These are phyloP conservation scores for Fusarium pseudocircinatum DNA, from an alignment of 2,329 filamentous ascomycete species.

Conservation along the genomic window DNA sequence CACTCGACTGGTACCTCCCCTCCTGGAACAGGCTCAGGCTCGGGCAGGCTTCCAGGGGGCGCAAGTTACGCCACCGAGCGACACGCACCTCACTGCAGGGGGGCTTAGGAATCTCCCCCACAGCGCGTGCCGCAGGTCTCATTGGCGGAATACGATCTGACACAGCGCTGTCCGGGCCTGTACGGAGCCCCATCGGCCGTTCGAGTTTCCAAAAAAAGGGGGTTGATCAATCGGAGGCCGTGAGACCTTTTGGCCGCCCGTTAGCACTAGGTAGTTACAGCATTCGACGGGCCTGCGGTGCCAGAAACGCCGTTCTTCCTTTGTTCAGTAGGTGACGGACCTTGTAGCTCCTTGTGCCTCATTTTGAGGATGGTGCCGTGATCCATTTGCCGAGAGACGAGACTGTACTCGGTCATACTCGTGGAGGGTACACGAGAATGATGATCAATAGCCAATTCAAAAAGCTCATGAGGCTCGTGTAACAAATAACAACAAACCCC, in stretches of 20 bases:
- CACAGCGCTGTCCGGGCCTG: slow-evolving; percentile 4
- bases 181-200: slow-evolving; percentile 21
- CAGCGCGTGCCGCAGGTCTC: neutral
- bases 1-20: neutral
- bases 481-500: neutral
- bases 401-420: neutral
- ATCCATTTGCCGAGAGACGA: neutral
- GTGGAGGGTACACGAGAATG: neutral
- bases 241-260: slow-evolving; percentile 8
- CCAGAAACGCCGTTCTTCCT: slow-evolving; percentile 17
- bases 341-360: slow-evolving; percentile 28
- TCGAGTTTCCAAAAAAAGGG: slow-evolving; percentile 39
- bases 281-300: neutral
- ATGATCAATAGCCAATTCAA: neutral
- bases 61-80: slow-evolving; percentile 24
- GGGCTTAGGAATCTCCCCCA: slow-evolving; percentile 19
- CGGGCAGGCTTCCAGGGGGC: slow-evolving; percentile 24
- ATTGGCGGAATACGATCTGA: slow-evolving; percentile 32
- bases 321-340: slow-evolving; percentile 18
- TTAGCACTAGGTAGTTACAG: neutral
- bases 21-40: slow-evolving; percentile 15
- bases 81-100: slow-evolving; percentile 32
- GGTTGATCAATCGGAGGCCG: slow-evolving; percentile 33
- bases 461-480: neutral
- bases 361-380: slow-evolving; percentile 23